Evolutionary conservation across 345 rosid species (phyloP).

Genomic region (Eutrema heterophyllum): DNA sequence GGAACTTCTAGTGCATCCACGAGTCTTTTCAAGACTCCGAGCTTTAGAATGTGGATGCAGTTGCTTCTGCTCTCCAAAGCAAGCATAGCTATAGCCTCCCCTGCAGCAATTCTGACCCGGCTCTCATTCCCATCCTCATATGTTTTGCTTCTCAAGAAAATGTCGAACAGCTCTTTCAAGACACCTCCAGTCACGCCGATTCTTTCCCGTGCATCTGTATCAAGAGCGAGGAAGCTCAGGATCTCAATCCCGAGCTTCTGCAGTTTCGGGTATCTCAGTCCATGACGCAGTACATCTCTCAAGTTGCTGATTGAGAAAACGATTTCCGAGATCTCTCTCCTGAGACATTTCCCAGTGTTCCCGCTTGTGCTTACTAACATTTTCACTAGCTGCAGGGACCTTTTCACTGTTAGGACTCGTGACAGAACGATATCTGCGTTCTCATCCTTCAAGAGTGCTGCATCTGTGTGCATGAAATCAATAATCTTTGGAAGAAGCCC

Average conservation of each 20-base stretch:
- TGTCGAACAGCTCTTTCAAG: constrained; percentile 70
- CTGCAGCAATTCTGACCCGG: constrained; percentile 62
- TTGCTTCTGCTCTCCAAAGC: constrained; percentile 68
- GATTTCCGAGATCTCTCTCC: constrained; percentile 76
- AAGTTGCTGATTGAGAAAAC: constrained; percentile 83
- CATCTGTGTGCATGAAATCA: constrained; percentile 64
- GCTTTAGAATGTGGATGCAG: constrained; percentile 58
- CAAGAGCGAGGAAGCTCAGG: constrained; percentile 63
- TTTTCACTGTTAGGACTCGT: constrained; percentile 59
- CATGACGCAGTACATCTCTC: constrained; percentile 62
- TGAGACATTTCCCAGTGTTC: constrained; percentile 57
- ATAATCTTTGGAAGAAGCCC: constrained; percentile 83
- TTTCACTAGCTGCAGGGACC: constrained; percentile 78
- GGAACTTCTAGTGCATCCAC: constrained; percentile 53
- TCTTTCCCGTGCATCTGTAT: constrained; percentile 63
- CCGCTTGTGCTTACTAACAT: constrained; percentile 83
- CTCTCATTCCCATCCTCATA: constrained; percentile 31
- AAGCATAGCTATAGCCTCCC: constrained; percentile 85
- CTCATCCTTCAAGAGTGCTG: constrained; percentile 45
- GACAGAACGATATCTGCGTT: constrained; percentile 31
- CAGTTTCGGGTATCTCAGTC: constrained; percentile 56
- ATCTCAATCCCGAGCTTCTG: constrained; percentile 75
- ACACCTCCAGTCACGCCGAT: constrained; percentile 86
- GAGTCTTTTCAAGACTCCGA: constrained; percentile 43
- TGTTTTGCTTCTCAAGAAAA: constrained; percentile 48